A percentile compares a stretch with the other conserved stretches of the same genome.
Evolutionary conservation across 2,329 filamentous ascomycete genomes (phyloP).

Genomic region (Aureobasidium uvarum): DNA sequence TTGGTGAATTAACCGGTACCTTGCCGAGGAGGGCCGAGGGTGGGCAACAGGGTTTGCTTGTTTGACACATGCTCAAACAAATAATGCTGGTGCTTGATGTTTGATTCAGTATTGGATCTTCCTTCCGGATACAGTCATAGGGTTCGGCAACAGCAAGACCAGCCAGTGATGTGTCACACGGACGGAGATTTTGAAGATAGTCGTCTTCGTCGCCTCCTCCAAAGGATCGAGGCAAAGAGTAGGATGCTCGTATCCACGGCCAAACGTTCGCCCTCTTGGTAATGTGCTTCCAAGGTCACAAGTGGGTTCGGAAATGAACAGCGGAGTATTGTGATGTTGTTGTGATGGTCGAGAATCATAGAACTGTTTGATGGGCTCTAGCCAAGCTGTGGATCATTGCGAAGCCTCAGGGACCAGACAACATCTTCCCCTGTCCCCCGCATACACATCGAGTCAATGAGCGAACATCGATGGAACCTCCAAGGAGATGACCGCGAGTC

Average conservation of each 20-base stretch:
- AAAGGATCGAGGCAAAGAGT: background rate
- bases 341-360: slow-evolving; percentile 6
- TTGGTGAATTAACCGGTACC: background rate
- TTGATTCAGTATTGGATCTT: background rate
- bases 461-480: background rate
- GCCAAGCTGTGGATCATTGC: slow-evolving; percentile 1
- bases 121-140: slow-evolving; percentile 5
- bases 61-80: slow-evolving; percentile 24
- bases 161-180: background rate
- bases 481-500: slow-evolving; percentile 4
- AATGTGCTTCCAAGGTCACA: background rate
- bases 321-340: background rate
- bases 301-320: slow-evolving; percentile 11
- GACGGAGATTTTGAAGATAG: background rate
- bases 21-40: slow-evolving; percentile 6
- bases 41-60: slow-evolving; percentile 19
- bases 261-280: background rate
- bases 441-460: slow-evolving; percentile 14
- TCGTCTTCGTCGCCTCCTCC: slow-evolving; percentile 2
- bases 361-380: slow-evolving; percentile 4
- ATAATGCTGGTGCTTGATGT: slow-evolving; percentile 9
- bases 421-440: slow-evolving; percentile 20
- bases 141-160: background rate
- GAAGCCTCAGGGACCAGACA: slow-evolving; percentile 6
- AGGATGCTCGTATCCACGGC: background rate